These are phyloP conservation scores for Candida mesenterica DNA, from an alignment of 1,139 yeast genomes.

Conservation along the genomic window DNA sequence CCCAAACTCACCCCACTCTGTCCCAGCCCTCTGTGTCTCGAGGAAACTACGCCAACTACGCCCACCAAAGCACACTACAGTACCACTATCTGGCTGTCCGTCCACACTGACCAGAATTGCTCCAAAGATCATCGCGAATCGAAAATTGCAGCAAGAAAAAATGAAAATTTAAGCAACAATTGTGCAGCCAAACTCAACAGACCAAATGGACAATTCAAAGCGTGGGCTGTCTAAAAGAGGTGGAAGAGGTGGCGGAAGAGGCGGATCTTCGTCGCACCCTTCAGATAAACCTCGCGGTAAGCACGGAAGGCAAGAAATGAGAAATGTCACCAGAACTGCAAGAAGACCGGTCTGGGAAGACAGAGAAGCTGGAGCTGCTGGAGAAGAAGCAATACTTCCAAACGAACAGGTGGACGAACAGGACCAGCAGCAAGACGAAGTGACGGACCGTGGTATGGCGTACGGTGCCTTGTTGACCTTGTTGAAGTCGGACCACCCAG, in stretches of 20 bases:
- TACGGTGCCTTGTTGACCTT: constrained; percentile 76
- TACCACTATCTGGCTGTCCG: too few relatives aligned
- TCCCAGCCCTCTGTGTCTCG: too few relatives aligned
- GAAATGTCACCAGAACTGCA: constrained; percentile 58
- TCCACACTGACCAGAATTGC: too few relatives aligned
- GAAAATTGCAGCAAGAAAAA: too few relatives aligned
- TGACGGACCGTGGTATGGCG: constrained; percentile 46
- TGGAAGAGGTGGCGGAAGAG: not conserved
- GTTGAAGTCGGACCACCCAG: constrained; percentile 52
- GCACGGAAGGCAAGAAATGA: constrained; percentile 58
- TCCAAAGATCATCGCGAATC: too few relatives aligned
- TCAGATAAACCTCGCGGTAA: constrained; percentile 26
- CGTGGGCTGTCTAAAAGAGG: not conserved
- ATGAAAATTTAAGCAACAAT: too few relatives aligned
- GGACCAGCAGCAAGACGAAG: constrained; percentile 16
- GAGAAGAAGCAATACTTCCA: constrained; percentile 6
- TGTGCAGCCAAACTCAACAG: too few relatives aligned
- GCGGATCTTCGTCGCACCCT: not conserved
- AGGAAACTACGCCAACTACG: too few relatives aligned
- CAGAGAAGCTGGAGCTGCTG: not conserved
- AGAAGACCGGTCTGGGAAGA: constrained; percentile 24
- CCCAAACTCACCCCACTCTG: too few relatives aligned
- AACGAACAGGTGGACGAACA: constrained; percentile 10
- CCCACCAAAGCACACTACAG: too few relatives aligned
- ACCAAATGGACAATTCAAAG: too few relatives aligned